A percentile compares a stretch with the other conserved stretches of the same genome.
Evolutionary conservation across 768 basidiomycete genomes (phyloP).

Genomic region (Leucosporidium yakuticum): DNA sequence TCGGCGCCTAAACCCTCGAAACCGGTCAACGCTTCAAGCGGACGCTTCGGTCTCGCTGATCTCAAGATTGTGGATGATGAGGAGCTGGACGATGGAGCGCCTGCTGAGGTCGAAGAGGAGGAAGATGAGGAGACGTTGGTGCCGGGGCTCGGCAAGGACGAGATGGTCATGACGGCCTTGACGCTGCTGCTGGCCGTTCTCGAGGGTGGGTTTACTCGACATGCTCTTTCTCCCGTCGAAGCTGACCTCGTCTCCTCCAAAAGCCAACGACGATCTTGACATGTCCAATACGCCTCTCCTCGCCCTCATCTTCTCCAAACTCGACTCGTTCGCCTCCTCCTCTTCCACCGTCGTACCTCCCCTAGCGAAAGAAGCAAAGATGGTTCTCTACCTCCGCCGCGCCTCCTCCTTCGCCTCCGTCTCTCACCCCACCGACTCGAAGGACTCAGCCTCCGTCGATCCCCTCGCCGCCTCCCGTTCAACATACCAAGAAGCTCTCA

Average conservation of each 20-base stretch:
- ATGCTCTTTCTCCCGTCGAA: too few relatives aligned
- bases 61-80: constrained; percentile 29
- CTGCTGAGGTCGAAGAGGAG: constrained; percentile 9
- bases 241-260: background rate
- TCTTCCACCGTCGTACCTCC: constrained; percentile 53
- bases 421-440: constrained; percentile 41
- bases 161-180: constrained; percentile 69
- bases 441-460: too few relatives aligned
- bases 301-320: constrained; percentile 61
- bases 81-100: background rate
- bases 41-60: constrained; percentile 12
- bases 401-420: constrained; percentile 51
- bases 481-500: constrained; percentile 78
- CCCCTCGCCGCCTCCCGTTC: constrained; percentile 51
- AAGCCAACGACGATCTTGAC: constrained; percentile 40
- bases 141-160: constrained; percentile 54
- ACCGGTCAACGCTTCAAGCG: background rate
- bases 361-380: constrained; percentile 68
- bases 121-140: constrained; percentile 50
- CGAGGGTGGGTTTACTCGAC: constrained; percentile 57
- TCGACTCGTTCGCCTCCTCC: constrained; percentile 55
- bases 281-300: constrained; percentile 55
- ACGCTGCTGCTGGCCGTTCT: constrained; percentile 75
- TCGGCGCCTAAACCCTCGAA: background rate
- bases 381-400: constrained; percentile 75